A percentile compares a stretch with the other conserved stretches of the same genome.
Conservation (phyloP, 805 yeast genomes). For the Ogataea wickerhamii region DNA sequence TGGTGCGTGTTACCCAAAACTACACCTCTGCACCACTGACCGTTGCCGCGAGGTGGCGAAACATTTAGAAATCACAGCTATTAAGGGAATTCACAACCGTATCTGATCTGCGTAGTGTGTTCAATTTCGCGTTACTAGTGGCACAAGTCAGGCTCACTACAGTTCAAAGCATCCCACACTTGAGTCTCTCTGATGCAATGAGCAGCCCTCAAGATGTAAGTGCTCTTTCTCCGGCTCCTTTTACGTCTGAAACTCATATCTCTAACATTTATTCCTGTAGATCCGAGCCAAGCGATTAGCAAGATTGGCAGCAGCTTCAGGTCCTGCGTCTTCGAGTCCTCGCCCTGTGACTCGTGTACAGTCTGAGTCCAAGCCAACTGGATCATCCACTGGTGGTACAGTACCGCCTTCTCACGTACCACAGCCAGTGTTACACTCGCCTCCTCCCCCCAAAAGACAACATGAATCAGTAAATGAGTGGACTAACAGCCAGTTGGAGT, state of each 20-base stretch:
- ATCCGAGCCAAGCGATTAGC: conserved; percentile 50
- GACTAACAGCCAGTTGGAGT: conserved; percentile 37
- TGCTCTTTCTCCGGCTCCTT: background rate
- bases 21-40: conserved; percentile 1
- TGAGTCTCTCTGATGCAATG: conserved; percentile 6
- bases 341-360: too few species aligned
- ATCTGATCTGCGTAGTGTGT: too few species aligned
- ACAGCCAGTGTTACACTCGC: too few species aligned
- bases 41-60: conserved; percentile 1
- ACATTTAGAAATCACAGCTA: too few species aligned
- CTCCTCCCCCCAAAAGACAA: conserved; percentile 1
- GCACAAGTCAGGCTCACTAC: too few species aligned
- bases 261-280: conserved; percentile 11
- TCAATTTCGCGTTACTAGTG: too few species aligned
- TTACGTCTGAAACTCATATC: background rate
- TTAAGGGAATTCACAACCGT: too few species aligned
- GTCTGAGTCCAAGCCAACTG: too few species aligned
- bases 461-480: conserved; percentile 34
- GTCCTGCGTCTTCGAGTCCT: background rate
- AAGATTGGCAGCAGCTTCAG: conserved; percentile 31
- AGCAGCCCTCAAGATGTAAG: conserved; percentile 21
- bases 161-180: too few species aligned
- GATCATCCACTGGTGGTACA: too few species aligned
- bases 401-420: too few species aligned
- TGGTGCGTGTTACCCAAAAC: too few species aligned